These are phyloP conservation scores for Fraxinus floribunda DNA, from an alignment of 305 asterid genomes.

Conservation along the genomic window DNA sequence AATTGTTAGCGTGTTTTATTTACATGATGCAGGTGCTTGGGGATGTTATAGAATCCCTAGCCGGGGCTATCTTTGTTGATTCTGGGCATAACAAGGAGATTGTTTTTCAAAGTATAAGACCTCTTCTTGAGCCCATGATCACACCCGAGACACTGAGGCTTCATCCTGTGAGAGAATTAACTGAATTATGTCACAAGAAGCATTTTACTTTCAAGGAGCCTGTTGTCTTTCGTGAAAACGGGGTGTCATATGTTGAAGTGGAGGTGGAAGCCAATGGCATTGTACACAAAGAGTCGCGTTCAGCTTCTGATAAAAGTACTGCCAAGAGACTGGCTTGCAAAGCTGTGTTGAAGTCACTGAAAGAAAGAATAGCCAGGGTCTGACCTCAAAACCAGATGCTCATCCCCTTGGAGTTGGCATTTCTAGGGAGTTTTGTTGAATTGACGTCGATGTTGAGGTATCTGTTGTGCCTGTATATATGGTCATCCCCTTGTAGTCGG, in stretches of 20 bases:
- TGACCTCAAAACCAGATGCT: background rate
- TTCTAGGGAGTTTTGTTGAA: background rate
- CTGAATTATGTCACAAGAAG: slow-evolving; percentile 52
- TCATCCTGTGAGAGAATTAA: slow-evolving; percentile 63
- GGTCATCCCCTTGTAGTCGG: too few relatives aligned
- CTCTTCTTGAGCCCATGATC: slow-evolving; percentile 75
- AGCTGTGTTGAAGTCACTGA: slow-evolving; percentile 46
- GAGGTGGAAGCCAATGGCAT: slow-evolving; percentile 63
- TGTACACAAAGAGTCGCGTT: slow-evolving; percentile 24
- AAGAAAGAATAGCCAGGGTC: slow-evolving; percentile 16
- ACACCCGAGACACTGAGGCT: slow-evolving; percentile 60
- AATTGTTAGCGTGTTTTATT: background rate
- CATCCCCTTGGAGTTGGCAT: background rate
- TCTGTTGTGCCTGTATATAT: background rate
- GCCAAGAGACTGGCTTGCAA: slow-evolving; percentile 57
- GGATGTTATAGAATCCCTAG: slow-evolving; percentile 77
- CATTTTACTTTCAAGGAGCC: slow-evolving; percentile 32
- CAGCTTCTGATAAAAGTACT: slow-evolving; percentile 33
- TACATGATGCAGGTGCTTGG: slow-evolving; percentile 61
- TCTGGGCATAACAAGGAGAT: slow-evolving; percentile 55
- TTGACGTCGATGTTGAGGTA: background rate
- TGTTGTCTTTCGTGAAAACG: slow-evolving; percentile 20
- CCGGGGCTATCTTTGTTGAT: slow-evolving; percentile 75
- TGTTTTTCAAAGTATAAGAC: slow-evolving; percentile 56
- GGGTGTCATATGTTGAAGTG: slow-evolving; percentile 32